Percentiles rank a stretch among this genome's conserved stretches.
phyloP scores from a whole-genome alignment of 1,139 yeast genomes.

The Debaryomycetaceae sp. region DNA sequence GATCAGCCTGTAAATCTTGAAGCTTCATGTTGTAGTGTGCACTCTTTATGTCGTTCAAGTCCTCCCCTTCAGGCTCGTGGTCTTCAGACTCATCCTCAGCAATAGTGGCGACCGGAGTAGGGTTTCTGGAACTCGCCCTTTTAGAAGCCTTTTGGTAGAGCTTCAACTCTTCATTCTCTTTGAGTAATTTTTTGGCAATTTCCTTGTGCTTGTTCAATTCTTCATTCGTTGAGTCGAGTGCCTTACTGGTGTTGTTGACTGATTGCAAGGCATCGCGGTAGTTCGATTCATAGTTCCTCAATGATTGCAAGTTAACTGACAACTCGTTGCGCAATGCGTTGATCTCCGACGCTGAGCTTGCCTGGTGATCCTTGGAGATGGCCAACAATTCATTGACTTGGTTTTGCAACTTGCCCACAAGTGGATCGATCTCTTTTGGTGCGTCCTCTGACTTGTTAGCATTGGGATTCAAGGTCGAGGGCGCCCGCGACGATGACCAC shows the following conservation, averaged over 20 bases:
- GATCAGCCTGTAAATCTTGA: constrained; percentile 80
- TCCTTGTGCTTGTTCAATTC: constrained; percentile 63
- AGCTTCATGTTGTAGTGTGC: constrained; percentile 76
- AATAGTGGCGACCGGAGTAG: constrained; percentile 16
- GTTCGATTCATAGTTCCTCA: constrained; percentile 46
- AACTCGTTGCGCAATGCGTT: constrained; percentile 34
- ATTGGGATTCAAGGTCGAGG: constrained; percentile 6
- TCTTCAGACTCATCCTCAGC: constrained; percentile 10
- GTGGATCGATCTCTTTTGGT: constrained; percentile 16
- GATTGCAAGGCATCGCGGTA: constrained; percentile 70
- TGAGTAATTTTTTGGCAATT: constrained; percentile 49
- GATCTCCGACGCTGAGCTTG: constrained; percentile 28
- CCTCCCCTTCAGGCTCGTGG: constrained; percentile 16
- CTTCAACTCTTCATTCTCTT: constrained; percentile 68
- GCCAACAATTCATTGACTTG: constrained; percentile 46
- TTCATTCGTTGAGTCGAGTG: constrained; percentile 66
- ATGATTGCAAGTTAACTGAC: constrained; percentile 23
- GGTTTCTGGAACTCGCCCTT: constrained; percentile 27
- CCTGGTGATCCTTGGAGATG: constrained; percentile 36
- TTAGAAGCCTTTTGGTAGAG: constrained; percentile 43
- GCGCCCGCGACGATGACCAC: constrained; percentile 23
- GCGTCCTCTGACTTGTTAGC: constrained; percentile 2
- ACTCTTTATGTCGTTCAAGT: constrained; percentile 45
- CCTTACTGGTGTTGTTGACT: constrained; percentile 70
- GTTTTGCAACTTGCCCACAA: constrained; percentile 38